Evolutionary conservation across 176 grass and related monocot genomes (phyloP).

Genomic region (Aegilops bicornis): DNA sequence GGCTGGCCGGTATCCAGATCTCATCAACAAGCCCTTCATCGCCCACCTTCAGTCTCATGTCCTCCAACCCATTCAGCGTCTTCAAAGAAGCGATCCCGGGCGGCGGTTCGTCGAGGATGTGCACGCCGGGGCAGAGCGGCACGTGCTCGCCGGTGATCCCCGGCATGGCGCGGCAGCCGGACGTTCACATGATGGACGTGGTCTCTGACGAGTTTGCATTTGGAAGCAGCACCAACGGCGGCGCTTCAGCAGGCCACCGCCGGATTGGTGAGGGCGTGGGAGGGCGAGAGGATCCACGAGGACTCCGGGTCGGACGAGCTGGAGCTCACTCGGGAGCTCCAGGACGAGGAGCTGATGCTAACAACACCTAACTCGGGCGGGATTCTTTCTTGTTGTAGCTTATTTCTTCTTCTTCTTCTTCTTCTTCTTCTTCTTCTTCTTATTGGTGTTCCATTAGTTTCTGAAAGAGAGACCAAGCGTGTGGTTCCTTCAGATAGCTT

Average conservation of each 20-base stretch:
- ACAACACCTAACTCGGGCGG: slow-evolving; percentile 19
- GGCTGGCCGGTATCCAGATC: slow-evolving; percentile 82
- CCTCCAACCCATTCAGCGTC: slow-evolving; percentile 69
- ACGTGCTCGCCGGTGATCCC: slow-evolving; percentile 66
- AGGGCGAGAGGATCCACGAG: slow-evolving; percentile 93
- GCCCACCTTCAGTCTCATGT: slow-evolving; percentile 78
- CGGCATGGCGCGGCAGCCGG: slow-evolving; percentile 28
- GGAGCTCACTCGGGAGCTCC: slow-evolving; percentile 74
- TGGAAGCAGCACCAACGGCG: slow-evolving; percentile 52
- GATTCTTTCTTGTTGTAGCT: slow-evolving; percentile 32
- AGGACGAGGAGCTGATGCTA: slow-evolving; percentile 37
- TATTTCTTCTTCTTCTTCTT: slow-evolving; percentile 8
- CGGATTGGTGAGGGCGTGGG: slow-evolving; percentile 73
- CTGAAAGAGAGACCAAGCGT: slow-evolving; percentile 36
- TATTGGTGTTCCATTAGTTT: slow-evolving; percentile 29
- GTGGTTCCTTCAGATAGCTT: slow-evolving; percentile 42
- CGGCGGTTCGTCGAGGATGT: slow-evolving; percentile 51
- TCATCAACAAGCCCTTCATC: slow-evolving; percentile 59
- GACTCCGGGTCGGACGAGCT: slow-evolving; percentile 78
- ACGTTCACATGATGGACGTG: slow-evolving; percentile 60
- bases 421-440: neutral
- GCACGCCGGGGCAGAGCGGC: slow-evolving; percentile 74
- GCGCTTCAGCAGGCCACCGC: slow-evolving; percentile 18
- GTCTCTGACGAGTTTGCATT: slow-evolving; percentile 81
- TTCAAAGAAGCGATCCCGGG: slow-evolving; percentile 48